These are phyloP conservation scores for Ceratocystis destructans DNA, from an alignment of 2,329 filamentous ascomycete genomes.

Conservation along the genomic window DNA sequence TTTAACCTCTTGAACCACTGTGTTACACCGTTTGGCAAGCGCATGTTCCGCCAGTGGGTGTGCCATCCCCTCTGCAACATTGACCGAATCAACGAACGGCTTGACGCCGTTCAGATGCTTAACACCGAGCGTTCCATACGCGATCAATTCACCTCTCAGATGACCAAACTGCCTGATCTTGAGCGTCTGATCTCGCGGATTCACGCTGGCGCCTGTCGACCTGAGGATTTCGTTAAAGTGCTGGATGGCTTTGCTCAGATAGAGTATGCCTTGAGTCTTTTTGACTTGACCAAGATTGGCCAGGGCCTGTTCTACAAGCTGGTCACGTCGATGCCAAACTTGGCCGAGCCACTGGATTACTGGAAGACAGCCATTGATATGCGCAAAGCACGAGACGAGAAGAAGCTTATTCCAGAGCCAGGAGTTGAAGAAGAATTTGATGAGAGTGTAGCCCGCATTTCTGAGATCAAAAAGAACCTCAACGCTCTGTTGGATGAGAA, in stretches of 20 bases:
- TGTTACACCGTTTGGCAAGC: slow-evolving; percentile 92
- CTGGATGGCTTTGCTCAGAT: slow-evolving; percentile 97
- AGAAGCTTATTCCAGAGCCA: slow-evolving; percentile 68
- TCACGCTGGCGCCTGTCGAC: slow-evolving; percentile 78
- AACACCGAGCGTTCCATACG: slow-evolving; percentile 70
- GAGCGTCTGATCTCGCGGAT: slow-evolving; percentile 89
- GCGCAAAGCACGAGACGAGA: slow-evolving; percentile 60
- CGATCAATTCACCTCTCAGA: slow-evolving; percentile 75
- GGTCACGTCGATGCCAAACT: slow-evolving; percentile 71
- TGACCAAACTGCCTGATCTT: slow-evolving; percentile 85
- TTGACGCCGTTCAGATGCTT: slow-evolving; percentile 87
- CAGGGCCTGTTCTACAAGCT: slow-evolving; percentile 75
- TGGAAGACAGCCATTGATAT: slow-evolving; percentile 93
- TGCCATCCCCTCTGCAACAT: slow-evolving; percentile 87
- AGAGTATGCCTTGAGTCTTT: slow-evolving; percentile 76
- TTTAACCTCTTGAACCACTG: slow-evolving; percentile 87
- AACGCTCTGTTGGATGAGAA: slow-evolving; percentile 56
- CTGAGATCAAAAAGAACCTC: slow-evolving; percentile 60
- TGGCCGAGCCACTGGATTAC: slow-evolving; percentile 57
- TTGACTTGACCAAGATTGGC: slow-evolving; percentile 59
- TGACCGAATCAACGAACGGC: slow-evolving; percentile 74
- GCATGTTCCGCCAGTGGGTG: slow-evolving; percentile 91
- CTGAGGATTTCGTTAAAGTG: slow-evolving; percentile 85
- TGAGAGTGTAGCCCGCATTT: slow-evolving; percentile 60
- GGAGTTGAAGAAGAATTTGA: slow-evolving; percentile 92